Evolutionary conservation across 139 green algal species (phyloP).

Genomic region (Desmodesmus armatus): DNA sequence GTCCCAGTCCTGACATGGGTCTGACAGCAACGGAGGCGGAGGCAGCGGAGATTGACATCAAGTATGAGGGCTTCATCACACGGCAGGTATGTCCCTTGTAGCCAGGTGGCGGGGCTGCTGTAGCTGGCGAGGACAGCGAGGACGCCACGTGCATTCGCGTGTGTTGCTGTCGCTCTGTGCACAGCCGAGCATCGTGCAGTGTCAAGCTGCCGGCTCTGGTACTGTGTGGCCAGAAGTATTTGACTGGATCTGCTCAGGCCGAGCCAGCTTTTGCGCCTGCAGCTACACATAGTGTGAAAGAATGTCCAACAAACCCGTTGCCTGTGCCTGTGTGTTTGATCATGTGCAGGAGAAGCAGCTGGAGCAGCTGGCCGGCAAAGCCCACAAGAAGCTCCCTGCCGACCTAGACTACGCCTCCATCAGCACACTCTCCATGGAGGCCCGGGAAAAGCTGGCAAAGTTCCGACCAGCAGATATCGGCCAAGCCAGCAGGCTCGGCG

Average conservation of each 20-base stretch:
- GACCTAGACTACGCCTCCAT: slow-evolving; percentile 87
- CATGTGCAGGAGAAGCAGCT: slow-evolving; percentile 85
- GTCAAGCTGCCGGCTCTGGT: no score
- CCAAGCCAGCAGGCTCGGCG: slow-evolving; percentile 91
- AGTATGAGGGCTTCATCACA: slow-evolving; percentile 96
- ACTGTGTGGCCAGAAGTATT: no score
- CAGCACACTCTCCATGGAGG: slow-evolving; percentile 86
- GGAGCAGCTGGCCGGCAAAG: slow-evolving; percentile 69
- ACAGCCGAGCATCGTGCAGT: no score
- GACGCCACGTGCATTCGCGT: no score
- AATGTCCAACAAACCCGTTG: background rate
- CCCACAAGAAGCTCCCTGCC: slow-evolving; percentile 69
- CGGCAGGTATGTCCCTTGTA: no score
- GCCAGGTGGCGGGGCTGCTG: no score
- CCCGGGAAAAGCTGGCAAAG: slow-evolving; percentile 92
- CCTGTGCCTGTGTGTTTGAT: no score
- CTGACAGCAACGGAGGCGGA: slow-evolving; percentile 74
- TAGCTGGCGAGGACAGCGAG: no score
- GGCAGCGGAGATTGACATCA: slow-evolving; percentile 95
- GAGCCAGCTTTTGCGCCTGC: no score
- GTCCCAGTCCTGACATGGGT: background rate
- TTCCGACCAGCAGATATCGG: slow-evolving; percentile 87
- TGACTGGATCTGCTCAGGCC: no score
- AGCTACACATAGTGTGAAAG: background rate
- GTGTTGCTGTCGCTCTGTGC: no score